Evolutionary conservation across 192 early-diverging fungal species (phyloP), one percentile per base, ranked within the genome.

Genomic region (Diversispora epigaea): DNA sequence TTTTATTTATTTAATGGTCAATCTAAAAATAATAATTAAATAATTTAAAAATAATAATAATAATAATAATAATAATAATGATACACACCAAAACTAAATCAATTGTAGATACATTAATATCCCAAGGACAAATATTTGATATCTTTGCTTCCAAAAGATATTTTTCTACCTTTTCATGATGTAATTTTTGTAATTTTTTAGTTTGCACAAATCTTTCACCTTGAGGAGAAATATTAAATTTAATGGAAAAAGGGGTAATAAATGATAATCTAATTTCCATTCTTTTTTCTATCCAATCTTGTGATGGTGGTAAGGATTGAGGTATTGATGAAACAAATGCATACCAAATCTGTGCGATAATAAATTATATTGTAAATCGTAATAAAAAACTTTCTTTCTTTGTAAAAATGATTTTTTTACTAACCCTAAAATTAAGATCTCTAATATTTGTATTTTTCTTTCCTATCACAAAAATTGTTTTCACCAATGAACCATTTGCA

Each of bases 251-350:
- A 9, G 88, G 85, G 1, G 74, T 66, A 39, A 84, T 78, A 77
- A 89, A 91, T 2, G 79, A 77, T 10, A 91, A 78, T 40, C 87
- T 73, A 41, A 87, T 75, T 5, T 82, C 78, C 63, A 91, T 87
- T 46, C 73, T 76, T 58, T 89, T 90, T 45, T 89, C 83, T 46
- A 88, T 85, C 76, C 79, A 83, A 4, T 68, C 63, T 70, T 50
- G 52, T 52, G 76, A 25, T 45, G 81, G 54, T 67, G 44, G 12
- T 68, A 80, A 60, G 46, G 80, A 60, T 55, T 82, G 54, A 56
- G 71, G 71, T 17, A 79, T 64, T 10, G 62, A 62, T 17, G 79
- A 65, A 15, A 81, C 64, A 39, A 78, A 65, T 40, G 86, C 78
- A 44, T 87, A 84, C 44, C 77, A 78, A 9, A 83, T 74, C 52